Conservation (phyloP, 73 alveolate genomes). For the Paramecium pentaurelia region DNA sequence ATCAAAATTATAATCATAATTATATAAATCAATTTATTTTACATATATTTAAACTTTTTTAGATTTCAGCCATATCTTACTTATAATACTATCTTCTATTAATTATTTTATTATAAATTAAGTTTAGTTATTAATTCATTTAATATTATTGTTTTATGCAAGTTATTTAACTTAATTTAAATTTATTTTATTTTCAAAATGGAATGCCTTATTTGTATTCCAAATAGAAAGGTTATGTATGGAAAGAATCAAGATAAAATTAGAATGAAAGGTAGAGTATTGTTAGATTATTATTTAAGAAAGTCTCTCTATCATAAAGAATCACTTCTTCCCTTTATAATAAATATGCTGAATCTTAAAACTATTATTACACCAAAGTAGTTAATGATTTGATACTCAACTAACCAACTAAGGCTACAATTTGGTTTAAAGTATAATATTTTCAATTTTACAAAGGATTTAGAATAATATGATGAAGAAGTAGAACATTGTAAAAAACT, state of each 20-base stretch:
- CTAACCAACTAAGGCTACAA: not conserved
- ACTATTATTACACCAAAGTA: constrained; percentile 7
- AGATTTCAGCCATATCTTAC: not conserved
- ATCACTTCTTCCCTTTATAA: not conserved
- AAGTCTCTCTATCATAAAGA: constrained; percentile 10
- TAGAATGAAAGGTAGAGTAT: not conserved
- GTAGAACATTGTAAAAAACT: not conserved
- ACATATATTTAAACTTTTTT: not conserved
- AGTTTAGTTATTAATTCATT: not conserved
- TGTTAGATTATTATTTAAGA: constrained; percentile 10
- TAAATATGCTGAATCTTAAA: constrained; percentile 10
- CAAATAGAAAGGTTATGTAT: not conserved
- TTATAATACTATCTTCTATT: not conserved
- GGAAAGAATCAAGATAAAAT: not conserved
- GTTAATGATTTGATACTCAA: not conserved
- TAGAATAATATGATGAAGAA: not conserved
- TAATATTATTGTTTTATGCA: not conserved
- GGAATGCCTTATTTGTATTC: constrained; percentile 8
- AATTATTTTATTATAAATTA: not conserved
- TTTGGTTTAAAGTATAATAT: not conserved
- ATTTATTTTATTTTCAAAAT: not conserved
- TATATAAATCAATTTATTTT: not conserved
- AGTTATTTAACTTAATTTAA: not conserved
- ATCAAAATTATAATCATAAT: not conserved
- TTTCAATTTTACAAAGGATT: not conserved